Percentiles rank a stretch among this genome's conserved stretches.
phyloP scores from a whole-genome alignment of 495 filamentous ascomycete species.

The Hamigera avellanea region DNA sequence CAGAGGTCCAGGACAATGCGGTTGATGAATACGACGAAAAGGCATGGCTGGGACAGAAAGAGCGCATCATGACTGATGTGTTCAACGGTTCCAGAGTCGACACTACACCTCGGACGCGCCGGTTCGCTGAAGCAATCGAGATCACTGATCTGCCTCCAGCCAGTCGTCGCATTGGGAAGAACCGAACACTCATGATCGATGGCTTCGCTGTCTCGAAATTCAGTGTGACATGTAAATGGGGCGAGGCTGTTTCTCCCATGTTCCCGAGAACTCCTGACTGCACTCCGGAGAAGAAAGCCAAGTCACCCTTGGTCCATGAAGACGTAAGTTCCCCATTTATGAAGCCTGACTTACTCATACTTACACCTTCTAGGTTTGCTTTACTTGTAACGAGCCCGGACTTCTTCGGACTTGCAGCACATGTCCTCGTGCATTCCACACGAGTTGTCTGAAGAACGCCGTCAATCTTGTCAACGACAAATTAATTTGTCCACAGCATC shows the following conservation, averaged over 20 bases:
- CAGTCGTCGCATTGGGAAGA: conserved; percentile 40
- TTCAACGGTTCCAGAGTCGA: conserved; percentile 38
- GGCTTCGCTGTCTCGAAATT: conserved; percentile 51
- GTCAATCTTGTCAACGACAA: no score
- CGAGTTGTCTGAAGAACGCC: conserved; percentile 32
- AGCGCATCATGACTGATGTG: conserved; percentile 46
- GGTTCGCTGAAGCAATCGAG: conserved; percentile 16
- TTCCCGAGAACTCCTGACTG: neutral
- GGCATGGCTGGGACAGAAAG: conserved; percentile 46
- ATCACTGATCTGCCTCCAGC: neutral
- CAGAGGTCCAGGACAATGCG: neutral
- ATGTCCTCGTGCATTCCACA: conserved; percentile 49
- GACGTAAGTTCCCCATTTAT: conserved; percentile 12
- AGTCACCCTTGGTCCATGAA: conserved; percentile 31
- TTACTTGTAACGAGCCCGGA: conserved; percentile 41
- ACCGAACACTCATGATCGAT: conserved; percentile 47
- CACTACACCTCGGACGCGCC: conserved; percentile 21
- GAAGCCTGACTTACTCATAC: neutral
- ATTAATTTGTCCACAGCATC: conserved; percentile 49
- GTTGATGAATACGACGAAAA: conserved; percentile 38
- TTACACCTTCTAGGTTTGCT: conserved; percentile 38
- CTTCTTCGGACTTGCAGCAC: conserved; percentile 35
- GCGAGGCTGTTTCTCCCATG: conserved; percentile 41
- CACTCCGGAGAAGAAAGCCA: conserved; percentile 21
- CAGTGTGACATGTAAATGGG: conserved; percentile 38